Base-by-base conservation (phyloP, 805 yeast species). In the Lipomyces yamanashiensis region DNA sequence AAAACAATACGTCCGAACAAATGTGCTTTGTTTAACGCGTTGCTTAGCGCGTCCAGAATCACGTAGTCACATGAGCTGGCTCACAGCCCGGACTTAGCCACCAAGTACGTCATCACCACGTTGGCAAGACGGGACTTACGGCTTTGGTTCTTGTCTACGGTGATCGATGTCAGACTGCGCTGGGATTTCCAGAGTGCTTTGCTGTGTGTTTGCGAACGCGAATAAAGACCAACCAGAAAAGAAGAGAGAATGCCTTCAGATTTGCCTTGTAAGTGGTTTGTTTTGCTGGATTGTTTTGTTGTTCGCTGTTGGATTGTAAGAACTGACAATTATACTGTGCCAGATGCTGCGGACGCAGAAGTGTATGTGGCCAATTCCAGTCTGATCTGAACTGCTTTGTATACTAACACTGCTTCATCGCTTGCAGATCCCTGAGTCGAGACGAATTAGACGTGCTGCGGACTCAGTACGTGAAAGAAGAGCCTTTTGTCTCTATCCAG, bases 401-500 rank as follows among this genome's bases (percentile, higher is more conserved):
- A 13, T 33, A 28, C 21, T 17, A 8, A 8, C 13, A 7, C 23
- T 17, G 40, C 39, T 33, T 36, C 15, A 15, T 23, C 40, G 7
- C 44, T 8, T 47, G 19, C 34, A 58, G 66, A 53, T 64, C 69
- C 8, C 50, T 66, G 21, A 57, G 44, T n/a, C 66, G 54, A 4
- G 68, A 87, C 61, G 96, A 93, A 71, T 81, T 95, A 48, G 87
- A 85, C 15, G 83, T 92, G 0, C 82, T 95, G 37, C 87, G 85
- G 67, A 83, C 86, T 70, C 97, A 91, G 71, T 91, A 90, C 47
- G 84, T 85, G 34, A 80, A 87, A 1, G 98, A 95, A 74, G 87
- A 89, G 39, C 96, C 95, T 5, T 79, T 82, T 45, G 92, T 90
- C 0, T 82, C 92, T 0, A 82, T 89, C 0, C 98, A 92, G 75